Percentiles rank a stretch among this genome's conserved stretches.
These are phyloP conservation scores for Protea cynaroides DNA, from an alignment of 164 flowering plant species.

Conservation along the genomic window DNA sequence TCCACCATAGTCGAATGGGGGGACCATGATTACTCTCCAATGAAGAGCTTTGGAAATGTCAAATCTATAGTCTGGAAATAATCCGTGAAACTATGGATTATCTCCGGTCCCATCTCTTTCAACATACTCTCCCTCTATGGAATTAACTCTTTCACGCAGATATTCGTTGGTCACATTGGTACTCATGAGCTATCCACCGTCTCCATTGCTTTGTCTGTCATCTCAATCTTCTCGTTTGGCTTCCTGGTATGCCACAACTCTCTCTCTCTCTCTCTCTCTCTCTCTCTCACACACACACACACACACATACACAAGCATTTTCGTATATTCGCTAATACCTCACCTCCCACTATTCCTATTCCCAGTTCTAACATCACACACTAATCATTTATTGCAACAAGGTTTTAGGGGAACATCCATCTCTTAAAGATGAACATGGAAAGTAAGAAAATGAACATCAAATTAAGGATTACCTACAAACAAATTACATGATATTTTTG, in stretches of 20 bases:
- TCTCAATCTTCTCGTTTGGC: slow-evolving; percentile 71
- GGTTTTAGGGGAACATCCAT: too few species aligned
- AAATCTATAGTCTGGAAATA: slow-evolving; percentile 35
- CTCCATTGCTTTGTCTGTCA: slow-evolving; percentile 67
- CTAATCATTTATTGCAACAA: too few species aligned
- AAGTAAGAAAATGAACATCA: too few species aligned
- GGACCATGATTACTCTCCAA: slow-evolving; percentile 40
- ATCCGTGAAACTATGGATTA: slow-evolving; percentile 56
- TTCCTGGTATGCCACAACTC: slow-evolving; percentile 48
- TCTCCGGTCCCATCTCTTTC: slow-evolving; percentile 75
- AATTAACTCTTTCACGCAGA: slow-evolving; percentile 59
- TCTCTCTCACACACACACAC: too few species aligned
- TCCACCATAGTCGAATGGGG: neutral
- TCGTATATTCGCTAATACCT: too few species aligned
- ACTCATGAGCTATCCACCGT: slow-evolving; percentile 69
- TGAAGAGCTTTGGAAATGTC: slow-evolving; percentile 26
- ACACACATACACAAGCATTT: too few species aligned
- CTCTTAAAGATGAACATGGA: too few species aligned
- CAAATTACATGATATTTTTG: too few species aligned
- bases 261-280: neutral
- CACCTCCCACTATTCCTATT: too few species aligned
- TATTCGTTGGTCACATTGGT: slow-evolving; percentile 84
- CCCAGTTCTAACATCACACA: too few species aligned
- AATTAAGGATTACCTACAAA: too few species aligned
- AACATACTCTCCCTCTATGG: slow-evolving; percentile 75